A percentile compares a stretch with the other conserved stretches of the same genome.
Conservation (phyloP, 768 basidiomycete species). For the Russula emetica region DNA sequence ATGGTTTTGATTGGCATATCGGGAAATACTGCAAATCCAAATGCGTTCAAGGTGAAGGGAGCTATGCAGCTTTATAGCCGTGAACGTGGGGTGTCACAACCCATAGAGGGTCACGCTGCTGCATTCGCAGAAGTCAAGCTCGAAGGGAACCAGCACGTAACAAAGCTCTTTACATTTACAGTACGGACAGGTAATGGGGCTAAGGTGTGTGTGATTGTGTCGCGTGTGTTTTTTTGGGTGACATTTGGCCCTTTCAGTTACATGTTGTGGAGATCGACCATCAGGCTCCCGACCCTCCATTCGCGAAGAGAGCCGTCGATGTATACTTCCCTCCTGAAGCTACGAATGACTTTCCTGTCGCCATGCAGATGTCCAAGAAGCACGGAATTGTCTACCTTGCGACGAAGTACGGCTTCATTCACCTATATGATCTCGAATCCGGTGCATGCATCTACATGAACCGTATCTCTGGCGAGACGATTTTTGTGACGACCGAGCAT, state of each 20-base stretch:
- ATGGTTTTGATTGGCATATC: constrained; percentile 94
- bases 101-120: constrained; percentile 98
- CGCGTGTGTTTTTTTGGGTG: neutral
- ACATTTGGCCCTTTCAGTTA: constrained; percentile 49
- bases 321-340: constrained; percentile 99
- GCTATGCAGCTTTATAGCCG: constrained; percentile 95
- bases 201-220: constrained; percentile 57
- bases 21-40: constrained; percentile 86
- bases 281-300: constrained; percentile 84
- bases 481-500: constrained; percentile 97
- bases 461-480: constrained; percentile 98
- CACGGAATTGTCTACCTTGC: constrained; percentile 97
- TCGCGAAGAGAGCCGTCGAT: constrained; percentile 96
- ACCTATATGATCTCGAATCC: constrained; percentile 95
- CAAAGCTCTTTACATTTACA: constrained; percentile 93
- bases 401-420: constrained; percentile 99
- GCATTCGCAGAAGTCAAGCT: constrained; percentile 89
- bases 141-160: constrained; percentile 79
- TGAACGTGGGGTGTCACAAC: constrained; percentile 91
- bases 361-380: constrained; percentile 97
- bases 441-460: constrained; percentile 99
- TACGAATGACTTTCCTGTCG: constrained; percentile 96
- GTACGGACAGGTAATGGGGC: constrained; percentile 96
- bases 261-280: constrained; percentile 99
- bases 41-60: constrained; percentile 98